Conservation (phyloP, 148 eudicot species). For the Pharnaceum exiguum region DNA sequence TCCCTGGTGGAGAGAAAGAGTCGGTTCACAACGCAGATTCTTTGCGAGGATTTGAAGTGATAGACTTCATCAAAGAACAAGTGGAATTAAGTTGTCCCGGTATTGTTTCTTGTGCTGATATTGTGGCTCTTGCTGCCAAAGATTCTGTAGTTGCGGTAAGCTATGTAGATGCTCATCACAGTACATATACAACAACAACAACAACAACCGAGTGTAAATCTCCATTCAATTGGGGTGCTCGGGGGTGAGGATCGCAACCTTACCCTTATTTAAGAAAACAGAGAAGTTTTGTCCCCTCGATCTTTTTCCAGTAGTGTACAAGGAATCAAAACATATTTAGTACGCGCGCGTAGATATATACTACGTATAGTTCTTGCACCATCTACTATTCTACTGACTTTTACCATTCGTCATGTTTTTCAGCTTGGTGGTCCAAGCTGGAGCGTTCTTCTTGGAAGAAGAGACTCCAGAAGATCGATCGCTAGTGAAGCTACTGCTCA, state of each 20-base stretch:
- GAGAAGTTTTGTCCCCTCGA: too few relatives aligned
- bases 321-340: too few relatives aligned
- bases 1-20: constrained; percentile 31
- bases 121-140: constrained; percentile 31
- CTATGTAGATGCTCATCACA: too few relatives aligned
- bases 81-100: constrained; percentile 28
- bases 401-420: constrained; percentile 25
- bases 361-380: constrained; percentile 19
- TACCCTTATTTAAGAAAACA: too few relatives aligned
- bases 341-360: neutral
- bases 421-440: constrained; percentile 15
- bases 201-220: neutral
- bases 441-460: neutral
- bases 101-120: constrained; percentile 42
- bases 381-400: constrained; percentile 24
- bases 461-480: constrained; percentile 1
- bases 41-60: constrained; percentile 34
- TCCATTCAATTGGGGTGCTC: too few relatives aligned
- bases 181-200: neutral
- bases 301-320: too few relatives aligned
- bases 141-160: constrained; percentile 41
- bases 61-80: constrained; percentile 24
- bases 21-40: constrained; percentile 29
- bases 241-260: too few relatives aligned
- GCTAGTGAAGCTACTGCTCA: neutral